These are phyloP conservation scores for Diversispora epigaea DNA, from an alignment of 192 early-diverging fungal genomes.

Conservation along the genomic window DNA sequence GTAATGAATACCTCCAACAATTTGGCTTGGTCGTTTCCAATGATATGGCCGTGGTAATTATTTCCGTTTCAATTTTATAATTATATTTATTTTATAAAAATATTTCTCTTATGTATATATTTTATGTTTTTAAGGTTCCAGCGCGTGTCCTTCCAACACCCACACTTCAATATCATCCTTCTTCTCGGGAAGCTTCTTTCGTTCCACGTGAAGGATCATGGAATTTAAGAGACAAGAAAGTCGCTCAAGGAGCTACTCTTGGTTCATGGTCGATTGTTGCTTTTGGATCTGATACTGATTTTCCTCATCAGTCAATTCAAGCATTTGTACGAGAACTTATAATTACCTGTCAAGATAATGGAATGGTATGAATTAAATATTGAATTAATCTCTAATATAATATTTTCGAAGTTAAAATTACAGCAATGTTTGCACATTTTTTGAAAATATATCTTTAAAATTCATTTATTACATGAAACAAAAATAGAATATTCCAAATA, in stretches of 20 bases:
- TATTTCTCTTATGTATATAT: background rate
- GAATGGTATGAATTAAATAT: conserved; percentile 49
- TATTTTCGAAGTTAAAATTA: background rate
- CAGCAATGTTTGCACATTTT: background rate
- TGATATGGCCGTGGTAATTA: conserved; percentile 63
- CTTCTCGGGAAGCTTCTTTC: conserved; percentile 49
- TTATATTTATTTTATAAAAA: background rate
- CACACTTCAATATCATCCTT: conserved; percentile 58
- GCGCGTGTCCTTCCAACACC: conserved; percentile 81
- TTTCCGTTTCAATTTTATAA: background rate
- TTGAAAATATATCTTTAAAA: too few species aligned
- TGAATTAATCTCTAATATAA: background rate
- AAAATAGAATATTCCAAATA: conserved; percentile 42
- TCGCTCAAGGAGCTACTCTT: conserved; percentile 68
- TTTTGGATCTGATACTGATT: conserved; percentile 59
- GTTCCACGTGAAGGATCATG: conserved; percentile 73
- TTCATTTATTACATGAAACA: background rate
- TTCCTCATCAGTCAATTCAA: conserved; percentile 56
- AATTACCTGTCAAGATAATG: conserved; percentile 66
- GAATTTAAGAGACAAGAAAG: conserved; percentile 82
- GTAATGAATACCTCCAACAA: conserved; percentile 69
- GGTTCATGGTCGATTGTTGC: conserved; percentile 79
- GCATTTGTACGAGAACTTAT: conserved; percentile 73
- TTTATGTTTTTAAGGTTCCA: conserved; percentile 28
- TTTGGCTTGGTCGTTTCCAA: conserved; percentile 73